These are phyloP conservation scores for Osmozyma mogii DNA, from an alignment of 805 yeast species.

Conservation along the genomic window DNA sequence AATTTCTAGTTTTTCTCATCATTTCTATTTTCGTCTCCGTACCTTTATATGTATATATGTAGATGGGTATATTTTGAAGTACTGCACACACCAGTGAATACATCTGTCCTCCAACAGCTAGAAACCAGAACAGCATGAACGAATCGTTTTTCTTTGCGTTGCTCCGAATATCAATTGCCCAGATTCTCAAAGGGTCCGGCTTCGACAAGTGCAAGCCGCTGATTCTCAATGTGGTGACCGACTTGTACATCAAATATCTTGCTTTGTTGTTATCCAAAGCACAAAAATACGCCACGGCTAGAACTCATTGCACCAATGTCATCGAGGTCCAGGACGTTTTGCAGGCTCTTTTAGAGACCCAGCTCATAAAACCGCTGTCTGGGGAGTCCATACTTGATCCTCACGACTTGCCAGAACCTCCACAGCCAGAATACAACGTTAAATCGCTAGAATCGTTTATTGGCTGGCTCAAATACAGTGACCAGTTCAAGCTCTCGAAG, in stretches of 20 bases:
- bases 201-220: slow-evolving; percentile 71
- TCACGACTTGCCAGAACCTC: slow-evolving; percentile 7
- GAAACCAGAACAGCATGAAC: slow-evolving; percentile 28
- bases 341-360: slow-evolving; percentile 58
- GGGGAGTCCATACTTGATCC: slow-evolving; percentile 38
- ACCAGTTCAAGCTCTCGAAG: slow-evolving; percentile 15
- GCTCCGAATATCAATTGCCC: slow-evolving; percentile 35
- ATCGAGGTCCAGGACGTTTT: slow-evolving; percentile 60
- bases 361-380: slow-evolving; percentile 47
- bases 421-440: slow-evolving; percentile 29
- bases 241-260: slow-evolving; percentile 60
- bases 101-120: too few relatives aligned
- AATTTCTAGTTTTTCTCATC: too few relatives aligned
- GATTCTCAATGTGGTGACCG: slow-evolving; percentile 70
- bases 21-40: too few relatives aligned
- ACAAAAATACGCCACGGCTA: slow-evolving; percentile 37
- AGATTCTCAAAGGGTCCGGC: slow-evolving; percentile 71
- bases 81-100: too few relatives aligned
- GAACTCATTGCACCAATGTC: slow-evolving; percentile 27
- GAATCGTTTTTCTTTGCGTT: slow-evolving; percentile 33
- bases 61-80: too few relatives aligned
- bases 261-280: slow-evolving; percentile 46
- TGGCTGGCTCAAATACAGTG: slow-evolving; percentile 29
- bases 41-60: too few relatives aligned
- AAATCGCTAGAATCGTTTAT: slow-evolving; percentile 29